These are phyloP conservation scores for Saccharomyces kudriavzevii DNA, from an alignment of 805 yeast species.

Conservation along the genomic window DNA sequence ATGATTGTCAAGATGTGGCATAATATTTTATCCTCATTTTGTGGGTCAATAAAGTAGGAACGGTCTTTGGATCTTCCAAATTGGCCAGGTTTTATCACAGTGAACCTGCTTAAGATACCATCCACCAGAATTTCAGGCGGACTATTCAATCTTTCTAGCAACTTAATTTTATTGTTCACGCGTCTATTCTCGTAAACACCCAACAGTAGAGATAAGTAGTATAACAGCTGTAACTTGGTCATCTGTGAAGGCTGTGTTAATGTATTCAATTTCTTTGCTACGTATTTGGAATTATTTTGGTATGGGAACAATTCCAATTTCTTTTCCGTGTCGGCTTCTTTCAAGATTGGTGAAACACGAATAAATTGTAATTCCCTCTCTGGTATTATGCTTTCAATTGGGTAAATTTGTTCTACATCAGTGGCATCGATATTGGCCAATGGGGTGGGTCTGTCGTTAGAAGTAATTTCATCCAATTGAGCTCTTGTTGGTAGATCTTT, in stretches of 20 bases:
- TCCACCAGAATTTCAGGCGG: constrained; percentile 71
- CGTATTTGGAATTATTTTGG: constrained; percentile 42
- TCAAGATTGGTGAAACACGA: constrained; percentile 53
- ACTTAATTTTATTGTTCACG: constrained; percentile 46
- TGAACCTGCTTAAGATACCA: constrained; percentile 62
- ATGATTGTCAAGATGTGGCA: constrained; percentile 68
- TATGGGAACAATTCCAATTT: constrained; percentile 57
- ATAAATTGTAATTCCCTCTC: constrained; percentile 53
- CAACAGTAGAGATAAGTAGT: constrained; percentile 68
- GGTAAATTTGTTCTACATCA: constrained; percentile 73
- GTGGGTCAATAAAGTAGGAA: constrained; percentile 78
- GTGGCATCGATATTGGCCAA: constrained; percentile 69
- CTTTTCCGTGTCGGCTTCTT: constrained; percentile 43
- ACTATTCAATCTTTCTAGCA: constrained; percentile 53
- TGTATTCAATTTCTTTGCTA: constrained; percentile 40
- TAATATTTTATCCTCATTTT: constrained; percentile 75
- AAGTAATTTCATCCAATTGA: constrained; percentile 48
- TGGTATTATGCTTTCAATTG: constrained; percentile 64
- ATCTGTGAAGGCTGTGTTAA: constrained; percentile 40
- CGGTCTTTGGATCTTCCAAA: constrained; percentile 70
- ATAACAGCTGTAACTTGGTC: constrained; percentile 59
- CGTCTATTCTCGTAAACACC: constrained; percentile 76
- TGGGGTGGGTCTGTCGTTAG: constrained; percentile 79
- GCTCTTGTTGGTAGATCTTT: constrained; percentile 63
- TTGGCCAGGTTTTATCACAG: constrained; percentile 54